These are phyloP conservation scores for Colletotrichum karsti DNA, from an alignment of 2,329 filamentous ascomycete genomes.

Conservation along the genomic window DNA sequence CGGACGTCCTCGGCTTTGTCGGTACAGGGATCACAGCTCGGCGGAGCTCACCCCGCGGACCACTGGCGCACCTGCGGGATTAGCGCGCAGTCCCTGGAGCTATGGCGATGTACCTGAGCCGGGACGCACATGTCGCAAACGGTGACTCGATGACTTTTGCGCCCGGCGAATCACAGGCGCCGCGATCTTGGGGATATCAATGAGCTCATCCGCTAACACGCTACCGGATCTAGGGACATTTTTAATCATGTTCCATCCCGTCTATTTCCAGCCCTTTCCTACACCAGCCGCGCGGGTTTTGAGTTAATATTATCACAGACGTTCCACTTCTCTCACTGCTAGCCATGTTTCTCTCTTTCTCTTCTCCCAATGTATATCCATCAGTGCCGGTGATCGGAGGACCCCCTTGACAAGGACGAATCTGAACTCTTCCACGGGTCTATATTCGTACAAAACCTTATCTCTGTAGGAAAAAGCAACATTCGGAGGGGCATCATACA, in stretches of 20 bases:
- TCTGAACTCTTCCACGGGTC: too few relatives aligned
- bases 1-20: not conserved
- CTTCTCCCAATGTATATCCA: not conserved
- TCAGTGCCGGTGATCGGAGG: not conserved
- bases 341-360: not conserved
- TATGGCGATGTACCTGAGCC: too few relatives aligned
- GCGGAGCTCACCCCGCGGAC: not conserved
- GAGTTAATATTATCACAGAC: not conserved
- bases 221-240: not conserved
- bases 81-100: not conserved
- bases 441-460: not conserved
- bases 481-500: too few relatives aligned
- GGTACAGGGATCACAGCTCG: not conserved
- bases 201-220: slow-evolving; percentile 19
- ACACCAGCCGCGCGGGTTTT: not conserved
- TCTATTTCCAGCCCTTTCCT: not conserved
- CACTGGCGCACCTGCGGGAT: not conserved
- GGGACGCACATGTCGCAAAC: slow-evolving; percentile 7
- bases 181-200: not conserved
- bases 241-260: not conserved
- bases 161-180: not conserved
- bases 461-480: too few relatives aligned
- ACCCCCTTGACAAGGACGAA: too few relatives aligned
- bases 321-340: not conserved
- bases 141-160: slow-evolving; percentile 27